These are phyloP conservation scores for Ceratobasidium sp. DNA, from an alignment of 1,284 basidiomycete genomes.

Conservation along the genomic window DNA sequence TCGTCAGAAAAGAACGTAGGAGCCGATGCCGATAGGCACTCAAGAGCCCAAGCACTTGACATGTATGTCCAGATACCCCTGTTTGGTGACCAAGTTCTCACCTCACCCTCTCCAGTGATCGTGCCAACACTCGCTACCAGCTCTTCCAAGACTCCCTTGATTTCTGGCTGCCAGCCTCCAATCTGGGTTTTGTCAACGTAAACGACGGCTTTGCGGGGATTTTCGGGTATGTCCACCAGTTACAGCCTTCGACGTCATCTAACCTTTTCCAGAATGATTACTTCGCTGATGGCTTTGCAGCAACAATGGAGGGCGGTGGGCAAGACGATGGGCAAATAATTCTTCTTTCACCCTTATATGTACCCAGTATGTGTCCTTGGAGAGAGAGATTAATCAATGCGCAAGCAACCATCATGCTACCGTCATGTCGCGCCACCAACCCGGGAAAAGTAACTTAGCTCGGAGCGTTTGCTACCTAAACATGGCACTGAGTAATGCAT, in stretches of 20 bases:
- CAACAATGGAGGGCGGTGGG: slow-evolving; percentile 47
- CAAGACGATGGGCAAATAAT: slow-evolving; percentile 41
- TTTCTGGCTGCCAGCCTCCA: slow-evolving; percentile 90
- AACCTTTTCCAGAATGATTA: slow-evolving; percentile 44
- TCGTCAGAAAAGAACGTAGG: slow-evolving; percentile 74
- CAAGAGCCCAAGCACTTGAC: slow-evolving; percentile 69
- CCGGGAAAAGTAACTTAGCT: too few species aligned
- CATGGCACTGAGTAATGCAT: too few species aligned
- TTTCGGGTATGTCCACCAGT: slow-evolving; percentile 74
- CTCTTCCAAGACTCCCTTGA: slow-evolving; percentile 86
- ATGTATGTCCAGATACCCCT: slow-evolving; percentile 61
- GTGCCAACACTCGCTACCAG: slow-evolving; percentile 76
- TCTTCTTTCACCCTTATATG: too few species aligned
- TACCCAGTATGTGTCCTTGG: too few species aligned
- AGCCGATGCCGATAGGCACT: slow-evolving; percentile 75
- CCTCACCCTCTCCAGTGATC: slow-evolving; percentile 65
- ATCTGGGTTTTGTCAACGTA: slow-evolving; percentile 80
- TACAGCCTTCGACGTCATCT: background rate
- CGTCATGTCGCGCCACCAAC: too few species aligned
- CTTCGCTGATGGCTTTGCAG: slow-evolving; percentile 50
- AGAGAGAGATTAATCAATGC: too few species aligned
- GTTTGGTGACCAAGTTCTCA: slow-evolving; percentile 24
- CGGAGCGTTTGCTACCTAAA: too few species aligned
- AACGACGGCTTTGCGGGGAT: slow-evolving; percentile 90
- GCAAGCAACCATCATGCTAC: too few species aligned